Evolutionary conservation across 306 rosid genomes (phyloP).

Genomic region (Lathyrus oleraceus): DNA sequence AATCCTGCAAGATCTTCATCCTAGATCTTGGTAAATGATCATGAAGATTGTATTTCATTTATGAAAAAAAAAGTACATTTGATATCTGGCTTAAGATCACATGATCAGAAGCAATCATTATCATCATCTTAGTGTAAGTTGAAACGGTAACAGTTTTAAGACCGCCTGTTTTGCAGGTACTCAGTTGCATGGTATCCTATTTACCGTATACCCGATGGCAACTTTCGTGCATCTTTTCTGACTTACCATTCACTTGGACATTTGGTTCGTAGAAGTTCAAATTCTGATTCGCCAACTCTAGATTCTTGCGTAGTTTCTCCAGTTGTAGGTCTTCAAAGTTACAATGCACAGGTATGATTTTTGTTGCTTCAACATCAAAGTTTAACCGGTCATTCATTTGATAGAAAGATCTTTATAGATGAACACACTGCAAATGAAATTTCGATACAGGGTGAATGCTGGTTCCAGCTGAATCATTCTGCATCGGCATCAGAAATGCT

Average conservation of each 20-base stretch:
- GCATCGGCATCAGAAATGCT: constrained; percentile 30
- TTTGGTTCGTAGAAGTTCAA: constrained; percentile 53
- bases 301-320: constrained; percentile 63
- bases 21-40: constrained; percentile 69
- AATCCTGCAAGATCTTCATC: constrained; percentile 68
- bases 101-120: constrained; percentile 3
- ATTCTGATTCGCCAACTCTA: constrained; percentile 33
- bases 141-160: constrained; percentile 27
- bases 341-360: constrained; percentile 69
- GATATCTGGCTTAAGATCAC: constrained; percentile 19
- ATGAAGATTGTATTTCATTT: background rate
- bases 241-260: constrained; percentile 87
- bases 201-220: constrained; percentile 85
- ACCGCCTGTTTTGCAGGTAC: constrained; percentile 63
- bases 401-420: background rate
- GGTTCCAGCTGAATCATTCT: constrained; percentile 58
- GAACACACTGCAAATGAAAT: constrained; percentile 8
- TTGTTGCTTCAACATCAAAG: constrained; percentile 15
- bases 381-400: background rate
- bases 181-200: constrained; percentile 96
- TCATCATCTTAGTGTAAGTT: constrained; percentile 25
- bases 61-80: constrained; percentile 4
- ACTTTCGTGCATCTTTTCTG: constrained; percentile 79
- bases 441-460: constrained; percentile 68
- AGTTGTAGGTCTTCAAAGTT: constrained; percentile 84